A percentile compares a stretch with the other conserved stretches of the same genome.
phyloP scores from a whole-genome alignment of 2,329 filamentous ascomycete genomes.

The Zarea fungicola region DNA sequence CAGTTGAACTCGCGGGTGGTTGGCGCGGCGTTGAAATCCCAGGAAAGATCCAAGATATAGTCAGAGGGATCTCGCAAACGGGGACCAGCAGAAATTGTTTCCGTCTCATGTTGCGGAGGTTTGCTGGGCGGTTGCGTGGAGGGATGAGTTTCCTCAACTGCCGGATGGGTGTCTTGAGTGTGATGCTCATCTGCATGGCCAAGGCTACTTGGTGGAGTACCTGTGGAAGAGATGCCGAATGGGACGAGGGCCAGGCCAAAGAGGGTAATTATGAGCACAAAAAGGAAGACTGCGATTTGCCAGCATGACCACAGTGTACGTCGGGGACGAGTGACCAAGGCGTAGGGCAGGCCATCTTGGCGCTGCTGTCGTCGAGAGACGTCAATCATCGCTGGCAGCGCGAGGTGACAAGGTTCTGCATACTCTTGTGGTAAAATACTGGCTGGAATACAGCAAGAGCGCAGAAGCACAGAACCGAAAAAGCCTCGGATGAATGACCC shows the following conservation, averaged over 20 bases:
- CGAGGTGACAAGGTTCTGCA: background rate
- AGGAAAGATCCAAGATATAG: conserved; percentile 52
- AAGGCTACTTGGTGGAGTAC: background rate
- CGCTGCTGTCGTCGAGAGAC: background rate
- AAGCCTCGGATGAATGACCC: too few species aligned
- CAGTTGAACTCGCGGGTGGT: conserved; percentile 54
- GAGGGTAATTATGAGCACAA: conserved; percentile 21
- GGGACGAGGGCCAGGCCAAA: conserved; percentile 19
- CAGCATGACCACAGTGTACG: conserved; percentile 12
- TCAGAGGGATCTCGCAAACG: conserved; percentile 34
- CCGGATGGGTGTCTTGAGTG: background rate
- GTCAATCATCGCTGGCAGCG: conserved; percentile 1
- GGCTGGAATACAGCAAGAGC: background rate
- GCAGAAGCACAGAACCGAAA: background rate
- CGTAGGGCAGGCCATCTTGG: conserved; percentile 5
- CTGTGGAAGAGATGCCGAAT: conserved; percentile 17
- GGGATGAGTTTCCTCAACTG: background rate
- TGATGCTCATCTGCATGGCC: conserved; percentile 5
- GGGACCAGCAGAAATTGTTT: conserved; percentile 13
- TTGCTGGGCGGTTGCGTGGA: background rate
- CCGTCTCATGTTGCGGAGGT: background rate
- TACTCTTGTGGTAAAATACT: background rate
- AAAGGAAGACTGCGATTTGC: conserved; percentile 17
- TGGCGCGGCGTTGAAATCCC: conserved; percentile 48
- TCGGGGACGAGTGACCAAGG: background rate